Base-by-base conservation (phyloP, 345 rosid species). In the Angophora floribunda region DNA sequence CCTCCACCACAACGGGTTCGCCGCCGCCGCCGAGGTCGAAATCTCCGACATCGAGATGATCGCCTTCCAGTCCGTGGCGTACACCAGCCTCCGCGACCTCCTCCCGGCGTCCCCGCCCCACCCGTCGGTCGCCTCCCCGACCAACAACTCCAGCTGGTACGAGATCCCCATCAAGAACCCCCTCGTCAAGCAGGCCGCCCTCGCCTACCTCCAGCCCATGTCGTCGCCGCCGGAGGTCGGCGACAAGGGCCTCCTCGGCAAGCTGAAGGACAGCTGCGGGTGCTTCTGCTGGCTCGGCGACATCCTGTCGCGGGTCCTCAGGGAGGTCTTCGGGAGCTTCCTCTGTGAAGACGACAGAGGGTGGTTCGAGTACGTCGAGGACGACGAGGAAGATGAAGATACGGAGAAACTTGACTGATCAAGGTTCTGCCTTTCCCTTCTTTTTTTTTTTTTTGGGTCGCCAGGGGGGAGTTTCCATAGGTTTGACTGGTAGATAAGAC, bases 181-280 rank as follows among this genome's bases (percentile, higher is more conserved):
- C 24, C 93, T 94, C 10, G 95, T 95, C 41, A 95, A 94, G 91
- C 95, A 93, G 7, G 97, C 96, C 5, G 96, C 96, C 57, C 61
- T 90, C 91, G 94, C 97, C 55, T 94, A 95, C 89, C 89, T 95
- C 88, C 96, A 92, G 92, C 96, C 97, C 65, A 92, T 92, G 95
- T 90, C 92, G 57, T 90, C 86, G 49, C 91, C 93, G 3, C 90
- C 92, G 30, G 93, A 87, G 82, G 86, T 85, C 14, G 92, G 90
- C 16, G 91, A 88, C 15, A 88, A 75, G 82, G 93, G 92, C n/a
- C 15, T 91, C 50, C 89, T 92, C 6, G 90, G 90, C 70, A 88
- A 84, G 67, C 14, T 92, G 28, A 88, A 28, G 80, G 93, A 91
- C 7, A 55, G 79, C 53, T 91, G 87, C 79, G 92, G 91, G 65